Conservation (phyloP, 305 asterid genomes). For the Fraxinus sp. region DNA sequence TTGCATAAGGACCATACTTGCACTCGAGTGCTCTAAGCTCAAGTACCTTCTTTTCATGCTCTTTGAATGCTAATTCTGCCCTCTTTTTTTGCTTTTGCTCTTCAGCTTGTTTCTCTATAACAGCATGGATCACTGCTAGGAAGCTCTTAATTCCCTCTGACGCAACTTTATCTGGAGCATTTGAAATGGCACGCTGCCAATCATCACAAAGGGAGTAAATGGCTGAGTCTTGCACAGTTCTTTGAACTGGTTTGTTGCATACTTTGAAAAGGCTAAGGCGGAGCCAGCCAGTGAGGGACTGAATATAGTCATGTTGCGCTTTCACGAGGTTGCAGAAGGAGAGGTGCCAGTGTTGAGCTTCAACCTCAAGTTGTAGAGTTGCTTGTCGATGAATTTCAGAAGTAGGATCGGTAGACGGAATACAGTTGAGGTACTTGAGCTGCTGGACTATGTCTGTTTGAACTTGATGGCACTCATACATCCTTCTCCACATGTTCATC, state of each 20-base stretch:
- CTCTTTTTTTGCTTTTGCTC: constrained; percentile 84
- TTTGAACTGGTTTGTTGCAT: constrained; percentile 52
- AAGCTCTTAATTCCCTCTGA: constrained; percentile 89
- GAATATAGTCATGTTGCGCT: constrained; percentile 78
- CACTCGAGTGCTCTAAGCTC: constrained; percentile 72
- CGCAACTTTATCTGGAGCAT: constrained; percentile 91
- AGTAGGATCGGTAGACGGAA: constrained; percentile 66
- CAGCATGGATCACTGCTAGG: constrained; percentile 66
- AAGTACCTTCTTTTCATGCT: constrained; percentile 69
- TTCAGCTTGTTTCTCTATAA: constrained; percentile 79
- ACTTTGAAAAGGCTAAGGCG: constrained; percentile 88
- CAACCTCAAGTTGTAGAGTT: constrained; percentile 90
- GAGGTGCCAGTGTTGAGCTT: constrained; percentile 93
- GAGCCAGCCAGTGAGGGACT: constrained; percentile 92
- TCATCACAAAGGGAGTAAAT: constrained; percentile 85
- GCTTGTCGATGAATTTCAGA: constrained; percentile 92
- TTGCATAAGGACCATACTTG: constrained; percentile 60
- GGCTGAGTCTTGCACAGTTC: constrained; percentile 61
- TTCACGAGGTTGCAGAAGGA: constrained; percentile 88
- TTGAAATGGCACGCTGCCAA: constrained; percentile 84
- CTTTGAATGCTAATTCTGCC: constrained; percentile 67
- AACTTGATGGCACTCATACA: constrained; percentile 94
- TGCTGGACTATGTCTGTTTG: constrained; percentile 94
- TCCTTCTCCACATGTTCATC: constrained; percentile 96
- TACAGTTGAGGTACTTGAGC: constrained; percentile 67